Evolutionary conservation across 768 basidiomycete species (phyloP).

Genomic region (Hygrophorus pudorinus): DNA sequence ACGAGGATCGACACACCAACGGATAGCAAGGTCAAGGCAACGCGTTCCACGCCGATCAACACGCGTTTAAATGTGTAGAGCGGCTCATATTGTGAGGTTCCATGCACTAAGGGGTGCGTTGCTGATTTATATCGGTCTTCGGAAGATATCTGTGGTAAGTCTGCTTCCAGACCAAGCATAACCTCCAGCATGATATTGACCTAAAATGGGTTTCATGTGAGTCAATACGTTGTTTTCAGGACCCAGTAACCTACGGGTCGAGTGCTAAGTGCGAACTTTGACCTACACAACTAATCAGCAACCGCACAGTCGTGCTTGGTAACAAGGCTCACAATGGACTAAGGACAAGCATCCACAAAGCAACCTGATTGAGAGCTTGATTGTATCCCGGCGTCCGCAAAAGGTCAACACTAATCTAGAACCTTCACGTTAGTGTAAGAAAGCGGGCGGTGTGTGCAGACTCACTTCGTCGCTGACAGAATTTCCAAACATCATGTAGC

Average conservation of each 20-base stretch:
- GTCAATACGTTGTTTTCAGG: not conserved
- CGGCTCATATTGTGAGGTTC: constrained; percentile 14
- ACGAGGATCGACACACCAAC: constrained; percentile 64
- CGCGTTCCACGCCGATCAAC: constrained; percentile 44
- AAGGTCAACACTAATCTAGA: constrained; percentile 75
- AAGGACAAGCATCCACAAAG: constrained; percentile 81
- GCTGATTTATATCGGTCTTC: constrained; percentile 28
- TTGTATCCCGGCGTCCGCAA: constrained; percentile 67
- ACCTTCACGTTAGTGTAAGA: not conserved
- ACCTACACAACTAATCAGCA: constrained; percentile 27
- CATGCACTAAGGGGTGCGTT: constrained; percentile 16
- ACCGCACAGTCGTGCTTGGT: not conserved
- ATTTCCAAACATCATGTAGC: constrained; percentile 88
- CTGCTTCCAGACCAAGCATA: constrained; percentile 53
- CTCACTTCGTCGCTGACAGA: constrained; percentile 71
- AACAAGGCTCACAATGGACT: constrained; percentile 49
- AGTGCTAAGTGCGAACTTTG: constrained; percentile 81
- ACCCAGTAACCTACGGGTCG: constrained; percentile 49
- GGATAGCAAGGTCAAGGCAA: constrained; percentile 46
- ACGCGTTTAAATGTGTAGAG: constrained; percentile 26
- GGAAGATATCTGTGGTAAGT: constrained; percentile 20
- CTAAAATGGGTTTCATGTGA: constrained; percentile 22
- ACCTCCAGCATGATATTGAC: constrained; percentile 79
- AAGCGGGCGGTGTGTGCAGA: not conserved
- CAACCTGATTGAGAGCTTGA: constrained; percentile 54